Evolutionary conservation across 108 stramenopile genomes (phyloP).

Genomic region (Skeletonema costatum): DNA sequence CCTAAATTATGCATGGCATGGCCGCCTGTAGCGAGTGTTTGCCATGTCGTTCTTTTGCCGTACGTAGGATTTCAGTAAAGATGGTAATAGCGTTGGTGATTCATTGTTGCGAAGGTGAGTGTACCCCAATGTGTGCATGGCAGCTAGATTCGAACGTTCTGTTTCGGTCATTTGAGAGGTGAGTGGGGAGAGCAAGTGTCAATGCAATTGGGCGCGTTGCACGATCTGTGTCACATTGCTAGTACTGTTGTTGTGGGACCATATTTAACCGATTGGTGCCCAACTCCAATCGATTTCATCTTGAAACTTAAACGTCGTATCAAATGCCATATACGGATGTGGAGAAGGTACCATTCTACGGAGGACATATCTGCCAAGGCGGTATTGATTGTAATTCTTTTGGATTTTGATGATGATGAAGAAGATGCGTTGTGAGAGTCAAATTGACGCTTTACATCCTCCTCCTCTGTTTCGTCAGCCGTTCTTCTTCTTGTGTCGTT

Average conservation of each 20-base stretch:
- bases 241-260: background rate
- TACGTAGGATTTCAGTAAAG: conserved; percentile 72
- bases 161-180: conserved; percentile 26
- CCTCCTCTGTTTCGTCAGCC: background rate
- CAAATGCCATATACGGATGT: background rate
- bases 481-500: background rate
- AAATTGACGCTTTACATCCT: background rate
- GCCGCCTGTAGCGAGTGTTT: conserved; percentile 58
- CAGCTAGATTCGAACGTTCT: conserved; percentile 59
- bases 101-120: conserved; percentile 66
- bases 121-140: conserved; percentile 70
- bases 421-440: background rate
- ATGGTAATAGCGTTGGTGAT: conserved; percentile 60
- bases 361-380: background rate
- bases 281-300: background rate
- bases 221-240: background rate
- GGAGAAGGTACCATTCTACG: background rate
- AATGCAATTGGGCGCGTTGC: conserved; percentile 14
- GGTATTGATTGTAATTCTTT: background rate
- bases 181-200: conserved; percentile 22
- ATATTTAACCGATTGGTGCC: background rate
- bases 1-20: conserved; percentile 78
- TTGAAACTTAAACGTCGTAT: background rate
- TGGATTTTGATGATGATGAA: background rate
- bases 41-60: conserved; percentile 65